Evolutionary conservation across 2,329 filamentous ascomycete species (phyloP), one percentile per base, ranked within the genome.

Genomic region (Colletotrichum paranaense): DNA sequence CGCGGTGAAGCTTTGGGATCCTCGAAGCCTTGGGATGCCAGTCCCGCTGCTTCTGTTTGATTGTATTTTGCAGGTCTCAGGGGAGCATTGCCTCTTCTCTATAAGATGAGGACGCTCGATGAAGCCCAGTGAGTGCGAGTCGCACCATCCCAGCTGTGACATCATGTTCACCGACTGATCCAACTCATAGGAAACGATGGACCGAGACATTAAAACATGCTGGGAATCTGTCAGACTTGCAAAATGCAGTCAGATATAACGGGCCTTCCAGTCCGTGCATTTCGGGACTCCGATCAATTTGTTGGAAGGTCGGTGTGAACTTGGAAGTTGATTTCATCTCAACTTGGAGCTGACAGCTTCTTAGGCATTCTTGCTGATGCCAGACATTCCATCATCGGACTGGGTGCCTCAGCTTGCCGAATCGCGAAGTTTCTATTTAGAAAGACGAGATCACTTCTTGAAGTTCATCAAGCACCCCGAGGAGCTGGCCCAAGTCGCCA

Each of bases 381-480:
- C 92, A 75, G 88, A 89, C 64, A 84, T 92, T 11, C 88, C 93
- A 66, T 86, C 87, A 35, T 85, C 88, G 53, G 88, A 89, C 84
- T 98, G 95, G 95, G 85, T 88, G 42, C 87, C 89, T 71, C 88
- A 88, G 63, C 84, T 97, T 30, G 84, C 87, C 24, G 90, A 94
- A 76, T 91, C 92, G 32, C 91, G 96, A 76, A 89, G 88, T 72
- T 90, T 91, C n/a, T 98, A 98, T 82, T 84, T 87, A 24, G 91
- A 92, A 26, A 85, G 94, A 2, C 89, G 92, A 75, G 88, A 92
- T 2, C 93, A 95, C 80, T 93, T 97, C 77, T 85, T 98, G 64
- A 92, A 91, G 80, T 95, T 92, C 76, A 94, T 97, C 79, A 91
- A 95, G 74, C 92, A 97, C 76, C 95, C 95, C 0, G 93, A 97